Base-by-base conservation (phyloP, 768 basidiomycete genomes). In the Imleria badia region DNA sequence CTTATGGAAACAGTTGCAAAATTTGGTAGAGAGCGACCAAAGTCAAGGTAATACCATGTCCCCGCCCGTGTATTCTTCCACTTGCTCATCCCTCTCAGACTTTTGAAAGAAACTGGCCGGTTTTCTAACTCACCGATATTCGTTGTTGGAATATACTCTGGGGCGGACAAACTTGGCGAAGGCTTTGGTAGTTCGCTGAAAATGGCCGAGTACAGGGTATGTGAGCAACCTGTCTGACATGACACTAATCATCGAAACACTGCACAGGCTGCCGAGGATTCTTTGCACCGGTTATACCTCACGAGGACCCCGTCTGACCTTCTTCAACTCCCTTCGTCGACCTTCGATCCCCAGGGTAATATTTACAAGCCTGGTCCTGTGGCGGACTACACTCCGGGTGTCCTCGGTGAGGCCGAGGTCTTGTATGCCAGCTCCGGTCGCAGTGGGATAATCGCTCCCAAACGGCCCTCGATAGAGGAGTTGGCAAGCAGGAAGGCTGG, bases 101-200 rank as follows among this genome's bases (percentile, higher is more conserved):
- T 99, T 50, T 75, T 99, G 54, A 93, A 89, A 66, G 95, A 98
- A 71, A 94, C 94, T 0, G 97, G 97, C 66, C 87, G 94, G 43
- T 85, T 85, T 60, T 89, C 92, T 1, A 90, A 91, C 62, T 87
- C 93, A 4, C 95, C 97, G 1, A 81, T 95, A 36, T 99, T 89
- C 70, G 89, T 97, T n/a, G 88, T 96, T n/a, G 97, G 94, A 17
- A 88, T 97, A 55, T 98, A 83, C 69, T 91, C 85, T 22, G 93
- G 85, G 38, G 77, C 73, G 54, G 91, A 83, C 68, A 83, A 97
- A 72, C 82, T 99, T 3, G 93, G 95, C 6, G 95, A 99, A 72
- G 94, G 95, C 14, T 93, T 95, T 66, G 97, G 97, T 48, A 87
- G 84, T 60, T 94, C 91, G 3, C 74, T 98, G 51, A 86, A 83